A percentile compares a stretch with the other conserved stretches of the same genome.
Conservation (phyloP, 2,329 filamentous ascomycete species). For the Fusarium cyanostomum region DNA sequence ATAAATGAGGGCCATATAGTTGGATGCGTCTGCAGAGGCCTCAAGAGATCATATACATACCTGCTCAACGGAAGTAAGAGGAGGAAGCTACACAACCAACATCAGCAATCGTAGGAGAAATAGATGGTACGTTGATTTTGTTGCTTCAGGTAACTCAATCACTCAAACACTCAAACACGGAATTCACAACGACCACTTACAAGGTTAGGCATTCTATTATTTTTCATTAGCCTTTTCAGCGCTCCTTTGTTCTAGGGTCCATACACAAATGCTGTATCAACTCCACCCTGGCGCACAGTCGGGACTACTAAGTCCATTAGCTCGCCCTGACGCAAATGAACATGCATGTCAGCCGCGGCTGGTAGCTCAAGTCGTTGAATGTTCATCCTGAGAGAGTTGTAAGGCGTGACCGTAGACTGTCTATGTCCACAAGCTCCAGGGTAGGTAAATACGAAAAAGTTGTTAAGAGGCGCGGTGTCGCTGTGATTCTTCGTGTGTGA, state of each 20-base stretch:
- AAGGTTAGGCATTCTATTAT: slow-evolving; percentile 66
- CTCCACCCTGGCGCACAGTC: slow-evolving; percentile 66
- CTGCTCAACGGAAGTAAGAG: slow-evolving; percentile 29
- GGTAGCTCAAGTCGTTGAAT: slow-evolving; percentile 62
- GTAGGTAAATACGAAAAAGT: no score
- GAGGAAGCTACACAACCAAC: slow-evolving; percentile 22
- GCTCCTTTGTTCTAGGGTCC: slow-evolving; percentile 37
- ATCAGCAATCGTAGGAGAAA: slow-evolving; percentile 8
- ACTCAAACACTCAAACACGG: slow-evolving; percentile 2
- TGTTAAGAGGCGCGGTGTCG: no score
- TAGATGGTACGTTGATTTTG: not conserved
- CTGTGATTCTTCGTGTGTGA: no score
- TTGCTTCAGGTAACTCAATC: not conserved
- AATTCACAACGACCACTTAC: slow-evolving; percentile 46
- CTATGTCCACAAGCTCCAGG: no score
- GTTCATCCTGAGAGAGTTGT: slow-evolving; percentile 24
- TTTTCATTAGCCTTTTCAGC: slow-evolving; percentile 29
- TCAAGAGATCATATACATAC: slow-evolving; percentile 6
- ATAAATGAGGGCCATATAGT: not conserved
- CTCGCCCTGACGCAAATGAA: slow-evolving; percentile 74
- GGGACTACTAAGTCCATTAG: slow-evolving; percentile 68
- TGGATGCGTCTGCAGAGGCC: no score
- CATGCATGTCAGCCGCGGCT: slow-evolving; percentile 73
- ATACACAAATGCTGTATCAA: slow-evolving; percentile 68
- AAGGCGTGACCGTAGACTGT: not conserved